Conservation (phyloP, 345 rosid genomes). For the Chamaenerion angustifolium region DNA sequence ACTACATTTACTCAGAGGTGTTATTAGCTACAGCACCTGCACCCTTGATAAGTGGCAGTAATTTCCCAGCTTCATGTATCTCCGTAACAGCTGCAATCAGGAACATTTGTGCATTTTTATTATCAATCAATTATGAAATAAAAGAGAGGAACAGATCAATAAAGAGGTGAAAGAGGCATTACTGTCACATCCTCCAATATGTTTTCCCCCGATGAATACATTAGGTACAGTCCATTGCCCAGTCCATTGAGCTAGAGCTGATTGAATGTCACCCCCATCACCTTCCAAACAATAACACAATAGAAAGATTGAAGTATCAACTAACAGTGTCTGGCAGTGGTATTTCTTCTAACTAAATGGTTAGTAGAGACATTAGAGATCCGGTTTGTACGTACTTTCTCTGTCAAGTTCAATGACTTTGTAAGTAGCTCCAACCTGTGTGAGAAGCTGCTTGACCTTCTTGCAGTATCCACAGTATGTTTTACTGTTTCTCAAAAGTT, state of each 20-base stretch:
- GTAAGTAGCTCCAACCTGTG: conserved; percentile 33
- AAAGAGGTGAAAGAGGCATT: conserved; percentile 8
- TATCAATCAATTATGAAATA: not conserved
- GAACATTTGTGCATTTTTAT: not conserved
- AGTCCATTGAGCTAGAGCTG: conserved; percentile 47
- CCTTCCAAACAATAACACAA: conserved; percentile 12
- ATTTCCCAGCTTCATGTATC: conserved; percentile 1
- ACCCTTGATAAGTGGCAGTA: conserved; percentile 3
- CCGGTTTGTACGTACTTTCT: conserved; percentile 19
- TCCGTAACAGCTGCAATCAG: not conserved
- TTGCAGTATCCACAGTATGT: conserved; percentile 48
- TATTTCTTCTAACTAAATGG: not conserved
- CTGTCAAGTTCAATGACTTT: conserved; percentile 34
- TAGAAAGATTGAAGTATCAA: not conserved
- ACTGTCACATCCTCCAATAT: conserved; percentile 64
- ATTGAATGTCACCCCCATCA: conserved; percentile 34
- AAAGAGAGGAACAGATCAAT: not conserved
- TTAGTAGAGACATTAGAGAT: not conserved
- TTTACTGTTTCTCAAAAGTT: conserved; percentile 29
- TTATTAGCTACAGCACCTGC: conserved; percentile 1
- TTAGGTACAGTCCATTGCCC: conserved; percentile 50
- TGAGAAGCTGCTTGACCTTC: conserved; percentile 46
- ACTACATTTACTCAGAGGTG: too few relatives aligned
- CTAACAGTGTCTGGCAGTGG: not conserved
- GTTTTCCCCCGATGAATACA: conserved; percentile 57